Base-by-base conservation (phyloP, 306 rosid genomes). In the Pyrus pyrifolia region DNA sequence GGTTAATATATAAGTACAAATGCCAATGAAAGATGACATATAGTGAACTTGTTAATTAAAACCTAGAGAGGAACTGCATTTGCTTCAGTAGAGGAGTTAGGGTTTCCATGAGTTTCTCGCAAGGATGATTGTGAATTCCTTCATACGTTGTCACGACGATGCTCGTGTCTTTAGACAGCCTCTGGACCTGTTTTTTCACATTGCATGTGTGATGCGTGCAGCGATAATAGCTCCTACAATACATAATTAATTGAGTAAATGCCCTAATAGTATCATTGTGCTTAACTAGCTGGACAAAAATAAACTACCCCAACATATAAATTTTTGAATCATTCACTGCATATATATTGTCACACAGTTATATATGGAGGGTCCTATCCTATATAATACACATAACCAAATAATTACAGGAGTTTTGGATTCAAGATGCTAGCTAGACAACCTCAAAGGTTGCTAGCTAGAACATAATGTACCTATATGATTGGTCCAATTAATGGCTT, bases 181-280 rank as follows among this genome's bases (percentile, higher is more conserved):
- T 93, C 71, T 93, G 98, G 71, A 93, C 92, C 60, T 93, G 98
- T 79, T 93, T 93, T 88, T 93, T 93, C 85, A 93, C 98, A 18
- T 76, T 91, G 89, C 98, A 93, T 30, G 98, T 93, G 86, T 87
- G 92, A 59, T 93, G 96, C 0, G 98, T 93, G 85, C 98, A 93
- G 0, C 93, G 88, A 71, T 93, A 91, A 80, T 93, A 93, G 90
- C 98, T 93, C 88, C 98, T 93, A 18, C 35, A 35, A 49, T 5
- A 15, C 27, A 17, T 6, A n/a, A 22, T 2, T n/a, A 8, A 49
- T 49, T 49, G 21, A 60, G 65, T 60, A 60, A 60, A 60, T 61
- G 21, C 21, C 63, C 30, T 58, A 23, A 58, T 22, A 58, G 55
- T 49, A 17, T 17, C 53, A 49, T 49, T 15, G 8, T 49, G 55